A percentile compares a stretch with the other conserved stretches of the same genome.
phyloP scores from a whole-genome alignment of 805 yeast genomes.

The Saccharomycopsis babjevae region DNA sequence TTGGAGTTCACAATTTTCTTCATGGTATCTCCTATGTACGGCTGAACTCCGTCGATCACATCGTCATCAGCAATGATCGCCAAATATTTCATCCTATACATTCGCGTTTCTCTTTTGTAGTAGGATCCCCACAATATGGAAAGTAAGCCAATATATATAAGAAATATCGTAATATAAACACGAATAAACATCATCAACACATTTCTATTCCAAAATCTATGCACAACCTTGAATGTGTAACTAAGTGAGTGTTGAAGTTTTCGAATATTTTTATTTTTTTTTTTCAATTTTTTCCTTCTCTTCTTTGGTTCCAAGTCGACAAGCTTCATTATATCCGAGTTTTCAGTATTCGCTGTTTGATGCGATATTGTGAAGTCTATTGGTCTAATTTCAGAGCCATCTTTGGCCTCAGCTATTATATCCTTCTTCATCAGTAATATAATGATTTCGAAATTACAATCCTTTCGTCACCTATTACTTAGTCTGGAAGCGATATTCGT shows the following conservation, averaged over 20 bases:
- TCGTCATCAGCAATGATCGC: constrained; percentile 9
- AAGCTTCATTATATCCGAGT: neutral
- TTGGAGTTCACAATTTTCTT: neutral
- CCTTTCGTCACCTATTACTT: no score
- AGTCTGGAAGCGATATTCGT: no score
- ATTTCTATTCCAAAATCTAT: constrained; percentile 12
- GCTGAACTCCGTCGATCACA: constrained; percentile 1
- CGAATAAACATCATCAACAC: constrained; percentile 9
- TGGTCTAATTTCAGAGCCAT: neutral
- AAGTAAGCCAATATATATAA: constrained; percentile 9
- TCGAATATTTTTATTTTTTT: neutral
- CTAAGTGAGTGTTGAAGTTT: neutral
- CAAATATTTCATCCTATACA: constrained; percentile 8
- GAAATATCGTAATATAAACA: constrained; percentile 7
- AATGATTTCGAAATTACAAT: no score
- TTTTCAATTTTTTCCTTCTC: neutral
- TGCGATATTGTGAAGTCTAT: neutral
- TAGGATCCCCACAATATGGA: constrained; percentile 16
- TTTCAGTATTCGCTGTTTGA: neutral
- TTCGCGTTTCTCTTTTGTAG: constrained; percentile 1
- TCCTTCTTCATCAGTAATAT: neutral
- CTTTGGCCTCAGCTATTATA: neutral
- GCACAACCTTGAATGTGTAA: neutral
- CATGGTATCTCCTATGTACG: constrained; percentile 4
- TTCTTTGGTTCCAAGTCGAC: neutral